phyloP scores from a whole-genome alignment of 306 rosid species.

The Hippophae gyantsensis region DNA sequence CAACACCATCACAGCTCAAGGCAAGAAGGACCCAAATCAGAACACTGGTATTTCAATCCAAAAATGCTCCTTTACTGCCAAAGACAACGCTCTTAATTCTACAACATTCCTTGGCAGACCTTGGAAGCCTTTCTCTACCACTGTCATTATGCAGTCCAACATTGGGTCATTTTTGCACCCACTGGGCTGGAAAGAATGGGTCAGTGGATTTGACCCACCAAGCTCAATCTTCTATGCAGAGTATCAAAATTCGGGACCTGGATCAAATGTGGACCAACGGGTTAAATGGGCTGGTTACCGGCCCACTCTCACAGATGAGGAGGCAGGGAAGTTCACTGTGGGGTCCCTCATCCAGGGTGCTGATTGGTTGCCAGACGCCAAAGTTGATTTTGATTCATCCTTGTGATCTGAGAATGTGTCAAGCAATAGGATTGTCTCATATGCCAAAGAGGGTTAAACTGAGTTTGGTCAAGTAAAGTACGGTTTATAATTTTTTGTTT shows the following conservation, averaged over 20 bases:
- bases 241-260: slow-evolving; percentile 55
- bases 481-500: not conserved
- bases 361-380: slow-evolving; percentile 56
- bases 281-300: slow-evolving; percentile 69
- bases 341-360: slow-evolving; percentile 54
- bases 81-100: slow-evolving; percentile 31
- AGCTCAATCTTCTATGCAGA: slow-evolving; percentile 60
- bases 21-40: slow-evolving; percentile 70
- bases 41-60: slow-evolving; percentile 76
- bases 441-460: not conserved
- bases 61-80: slow-evolving; percentile 34
- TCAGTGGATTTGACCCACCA: slow-evolving; percentile 40
- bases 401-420: slow-evolving; percentile 23
- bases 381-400: slow-evolving; percentile 36
- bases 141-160: slow-evolving; percentile 49
- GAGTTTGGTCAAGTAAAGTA: not conserved
- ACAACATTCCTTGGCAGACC: slow-evolving; percentile 81
- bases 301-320: slow-evolving; percentile 33
- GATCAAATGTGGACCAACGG: slow-evolving; percentile 41
- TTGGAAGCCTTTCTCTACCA: slow-evolving; percentile 78
- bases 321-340: slow-evolving; percentile 47
- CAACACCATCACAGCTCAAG: slow-evolving; percentile 92
- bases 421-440: not conserved
- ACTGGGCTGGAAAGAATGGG: slow-evolving; percentile 72
- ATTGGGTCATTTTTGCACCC: slow-evolving; percentile 55